A percentile compares a stretch with the other conserved stretches of the same genome.
Conservation (phyloP, 306 rosid species). For the Astragalus membranaceus region DNA sequence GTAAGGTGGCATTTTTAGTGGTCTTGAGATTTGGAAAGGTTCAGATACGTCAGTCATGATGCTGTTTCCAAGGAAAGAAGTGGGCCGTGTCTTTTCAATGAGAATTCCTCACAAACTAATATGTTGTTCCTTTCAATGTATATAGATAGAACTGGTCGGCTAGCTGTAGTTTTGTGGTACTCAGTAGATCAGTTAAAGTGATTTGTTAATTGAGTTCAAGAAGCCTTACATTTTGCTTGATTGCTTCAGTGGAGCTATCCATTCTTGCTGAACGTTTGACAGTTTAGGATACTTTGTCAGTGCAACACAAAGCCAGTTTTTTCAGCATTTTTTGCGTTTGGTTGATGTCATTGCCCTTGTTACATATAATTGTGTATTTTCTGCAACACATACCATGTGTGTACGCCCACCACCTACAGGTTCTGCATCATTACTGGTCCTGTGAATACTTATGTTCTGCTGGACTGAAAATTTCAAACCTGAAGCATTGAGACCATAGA, state of each 20-base stretch:
- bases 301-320: constrained; percentile 7
- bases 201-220: constrained; percentile 20
- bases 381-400: neutral
- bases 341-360: neutral
- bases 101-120: constrained; percentile 17
- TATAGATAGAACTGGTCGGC: constrained; percentile 7
- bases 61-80: constrained; percentile 24
- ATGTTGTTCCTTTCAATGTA: neutral
- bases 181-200: constrained; percentile 24
- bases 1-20: constrained; percentile 19
- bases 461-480: constrained; percentile 8
- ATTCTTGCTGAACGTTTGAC: constrained; percentile 7
- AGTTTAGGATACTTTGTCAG: constrained; percentile 3
- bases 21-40: constrained; percentile 17
- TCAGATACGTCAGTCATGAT: constrained; percentile 14
- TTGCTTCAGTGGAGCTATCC: constrained; percentile 20
- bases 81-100: constrained; percentile 9
- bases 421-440: constrained; percentile 5
- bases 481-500: constrained; percentile 21
- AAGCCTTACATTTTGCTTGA: neutral
- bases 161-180: constrained; percentile 19
- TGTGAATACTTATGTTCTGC: constrained; percentile 15
- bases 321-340: constrained; percentile 17
- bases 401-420: neutral
- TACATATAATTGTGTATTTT: neutral